These are phyloP conservation scores for Spraguea lophii DNA, from an alignment of 371 early-diverging fungal genomes.

Conservation along the genomic window DNA sequence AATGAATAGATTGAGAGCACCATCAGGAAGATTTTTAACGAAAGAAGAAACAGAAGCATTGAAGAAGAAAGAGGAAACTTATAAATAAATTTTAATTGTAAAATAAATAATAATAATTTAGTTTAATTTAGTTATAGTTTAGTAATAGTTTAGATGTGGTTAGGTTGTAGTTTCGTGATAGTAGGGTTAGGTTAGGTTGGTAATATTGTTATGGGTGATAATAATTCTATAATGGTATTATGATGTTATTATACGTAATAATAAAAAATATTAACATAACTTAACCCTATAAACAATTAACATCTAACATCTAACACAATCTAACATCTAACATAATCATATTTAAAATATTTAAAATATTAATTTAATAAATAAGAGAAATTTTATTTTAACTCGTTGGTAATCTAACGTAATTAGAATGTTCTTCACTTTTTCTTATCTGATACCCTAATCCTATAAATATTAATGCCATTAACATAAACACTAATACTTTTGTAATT, in stretches of 20 bases:
- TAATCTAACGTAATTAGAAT: slow-evolving; percentile 28
- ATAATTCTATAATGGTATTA: too few relatives aligned
- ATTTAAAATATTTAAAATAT: too few relatives aligned
- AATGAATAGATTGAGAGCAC: slow-evolving; percentile 73
- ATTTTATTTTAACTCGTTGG: slow-evolving; percentile 10
- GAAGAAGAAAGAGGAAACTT: slow-evolving; percentile 7
- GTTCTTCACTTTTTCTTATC: slow-evolving; percentile 31
- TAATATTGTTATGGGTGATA: too few relatives aligned
- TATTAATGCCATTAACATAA: slow-evolving; percentile 6
- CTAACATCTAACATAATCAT: too few relatives aligned
- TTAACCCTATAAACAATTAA: too few relatives aligned
- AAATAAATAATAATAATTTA: background rate
- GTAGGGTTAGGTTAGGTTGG: too few relatives aligned
- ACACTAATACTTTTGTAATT: slow-evolving; percentile 8
- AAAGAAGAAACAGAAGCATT: slow-evolving; percentile 44
- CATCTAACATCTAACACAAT: too few relatives aligned
- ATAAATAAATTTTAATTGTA: background rate
- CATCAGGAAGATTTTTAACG: slow-evolving; percentile 47
- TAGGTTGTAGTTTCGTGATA: background rate
- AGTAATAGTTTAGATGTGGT: background rate
- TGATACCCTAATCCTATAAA: slow-evolving; percentile 27
- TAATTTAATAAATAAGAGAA: too few relatives aligned
- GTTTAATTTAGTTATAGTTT: background rate
- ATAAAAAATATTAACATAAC: too few relatives aligned
- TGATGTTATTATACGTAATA: too few relatives aligned